Evolutionary conservation across 176 grass and related monocot genomes (phyloP).

Genomic region (Carex pumila): DNA sequence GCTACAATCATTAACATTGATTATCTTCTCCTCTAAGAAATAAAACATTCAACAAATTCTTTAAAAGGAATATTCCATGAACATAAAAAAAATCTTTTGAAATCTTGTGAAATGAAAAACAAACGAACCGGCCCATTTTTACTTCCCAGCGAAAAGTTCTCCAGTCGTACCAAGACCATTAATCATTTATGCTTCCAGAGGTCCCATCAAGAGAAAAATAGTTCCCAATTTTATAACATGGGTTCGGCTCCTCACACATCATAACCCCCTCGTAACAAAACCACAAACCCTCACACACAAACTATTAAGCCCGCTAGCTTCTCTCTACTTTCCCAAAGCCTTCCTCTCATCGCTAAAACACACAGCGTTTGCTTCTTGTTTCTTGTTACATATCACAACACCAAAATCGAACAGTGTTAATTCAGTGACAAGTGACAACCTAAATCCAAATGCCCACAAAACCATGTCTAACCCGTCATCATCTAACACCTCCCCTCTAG

Average conservation of each 20-base stretch:
- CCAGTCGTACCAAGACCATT: neutral
- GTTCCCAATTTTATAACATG: neutral
- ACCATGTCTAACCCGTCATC: conserved; percentile 38
- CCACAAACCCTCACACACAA: conserved; percentile 14
- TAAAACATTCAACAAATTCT: neutral
- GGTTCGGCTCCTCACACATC: neutral
- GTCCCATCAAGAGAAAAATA: neutral
- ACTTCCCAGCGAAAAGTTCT: neutral
- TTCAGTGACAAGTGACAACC: neutral
- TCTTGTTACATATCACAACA: neutral
- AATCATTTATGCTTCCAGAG: neutral
- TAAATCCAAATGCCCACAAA: conserved; percentile 33
- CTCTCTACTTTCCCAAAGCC: neutral
- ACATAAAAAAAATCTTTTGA: neutral
- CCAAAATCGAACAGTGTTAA: neutral
- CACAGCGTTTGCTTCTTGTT: neutral
- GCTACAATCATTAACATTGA: too few relatives aligned
- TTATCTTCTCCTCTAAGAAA: neutral
- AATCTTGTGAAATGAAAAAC: neutral
- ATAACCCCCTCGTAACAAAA: conserved; percentile 11
- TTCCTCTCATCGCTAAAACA: too few relatives aligned
- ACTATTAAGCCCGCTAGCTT: neutral
- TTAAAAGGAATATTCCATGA: neutral
- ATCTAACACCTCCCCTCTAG: conserved; percentile 27
- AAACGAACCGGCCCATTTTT: neutral